Percentiles rank a stretch among this genome's conserved stretches.
phyloP scores from a whole-genome alignment of 345 rosid genomes.

The Acer negundo region DNA sequence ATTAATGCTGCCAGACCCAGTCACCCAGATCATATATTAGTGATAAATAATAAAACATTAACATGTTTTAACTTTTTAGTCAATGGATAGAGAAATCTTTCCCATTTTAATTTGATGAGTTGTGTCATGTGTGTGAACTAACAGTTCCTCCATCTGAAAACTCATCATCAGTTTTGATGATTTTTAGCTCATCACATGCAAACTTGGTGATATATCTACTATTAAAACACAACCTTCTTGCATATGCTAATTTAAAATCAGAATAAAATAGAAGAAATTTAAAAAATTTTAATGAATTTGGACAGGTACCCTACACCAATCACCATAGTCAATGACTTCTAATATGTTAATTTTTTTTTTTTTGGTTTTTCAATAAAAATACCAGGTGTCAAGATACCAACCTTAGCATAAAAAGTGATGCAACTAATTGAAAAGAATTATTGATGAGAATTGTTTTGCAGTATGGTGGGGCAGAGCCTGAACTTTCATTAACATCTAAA shows the following conservation, averaged over 20 bases:
- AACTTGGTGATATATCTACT: constrained; percentile 27
- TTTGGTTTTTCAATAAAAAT: background rate
- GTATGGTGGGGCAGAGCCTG: background rate
- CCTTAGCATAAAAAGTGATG: background rate
- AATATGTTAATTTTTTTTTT: background rate
- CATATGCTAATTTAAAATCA: background rate
- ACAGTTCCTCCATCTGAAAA: background rate
- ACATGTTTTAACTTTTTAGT: constrained; percentile 7
- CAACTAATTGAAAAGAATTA: background rate
- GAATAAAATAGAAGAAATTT: background rate
- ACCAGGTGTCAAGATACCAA: background rate
- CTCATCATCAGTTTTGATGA: background rate
- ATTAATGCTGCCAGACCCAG: background rate
- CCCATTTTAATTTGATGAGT: background rate
- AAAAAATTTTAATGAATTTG: background rate
- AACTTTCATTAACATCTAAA: background rate
- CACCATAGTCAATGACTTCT: background rate
- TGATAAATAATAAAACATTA: background rate
- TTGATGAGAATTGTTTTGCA: background rate
- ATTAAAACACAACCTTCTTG: constrained; percentile 20
- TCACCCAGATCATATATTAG: background rate
- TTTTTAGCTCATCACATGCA: constrained; percentile 20
- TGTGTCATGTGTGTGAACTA: constrained; percentile 10
- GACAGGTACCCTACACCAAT: background rate
- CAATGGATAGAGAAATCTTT: background rate